Conservation (phyloP, 75 land plant genomes). For the Ceratopteris richardii region DNA sequence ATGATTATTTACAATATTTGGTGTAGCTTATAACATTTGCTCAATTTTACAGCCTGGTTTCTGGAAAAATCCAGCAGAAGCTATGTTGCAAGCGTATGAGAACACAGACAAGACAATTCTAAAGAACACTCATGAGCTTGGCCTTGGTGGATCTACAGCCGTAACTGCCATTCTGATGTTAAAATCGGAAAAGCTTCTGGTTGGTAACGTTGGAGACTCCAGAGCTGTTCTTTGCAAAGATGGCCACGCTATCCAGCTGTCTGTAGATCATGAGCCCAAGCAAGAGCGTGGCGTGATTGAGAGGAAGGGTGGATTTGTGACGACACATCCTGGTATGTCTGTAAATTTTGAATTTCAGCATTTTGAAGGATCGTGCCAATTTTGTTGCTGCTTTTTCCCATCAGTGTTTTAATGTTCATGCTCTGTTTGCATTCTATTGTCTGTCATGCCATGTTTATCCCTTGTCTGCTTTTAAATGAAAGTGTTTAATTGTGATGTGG, state of each 20-base stretch:
- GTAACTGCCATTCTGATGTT: slow-evolving; percentile 84
- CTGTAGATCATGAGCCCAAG: slow-evolving; percentile 80
- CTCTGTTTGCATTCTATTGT: too few species aligned
- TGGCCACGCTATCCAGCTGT: slow-evolving; percentile 56
- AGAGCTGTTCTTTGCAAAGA: slow-evolving; percentile 61
- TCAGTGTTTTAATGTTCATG: too few species aligned
- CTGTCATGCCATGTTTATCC: too few species aligned
- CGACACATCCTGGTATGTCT: slow-evolving; percentile 72
- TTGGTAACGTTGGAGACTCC: slow-evolving; percentile 88
- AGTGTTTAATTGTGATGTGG: background rate
- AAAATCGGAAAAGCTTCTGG: slow-evolving; percentile 47
- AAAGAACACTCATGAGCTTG: slow-evolving; percentile 45
- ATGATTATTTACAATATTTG: background rate
- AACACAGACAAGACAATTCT: slow-evolving; percentile 33
- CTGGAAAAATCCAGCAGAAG: slow-evolving; percentile 42
- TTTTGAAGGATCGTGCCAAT: too few species aligned
- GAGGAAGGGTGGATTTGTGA: slow-evolving; percentile 78
- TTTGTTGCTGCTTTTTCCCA: too few species aligned
- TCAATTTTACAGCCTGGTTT: slow-evolving; percentile 28
- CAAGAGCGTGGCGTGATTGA: slow-evolving; percentile 55
- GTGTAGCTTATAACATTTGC: too few species aligned
- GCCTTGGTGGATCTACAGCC: slow-evolving; percentile 83
- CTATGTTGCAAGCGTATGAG: slow-evolving; percentile 49
- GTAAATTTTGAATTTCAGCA: too few species aligned
- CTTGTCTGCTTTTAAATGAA: too few species aligned